Conservation (phyloP, 129 eudicot genomes). For the Saposhnikovia divaricata region DNA sequence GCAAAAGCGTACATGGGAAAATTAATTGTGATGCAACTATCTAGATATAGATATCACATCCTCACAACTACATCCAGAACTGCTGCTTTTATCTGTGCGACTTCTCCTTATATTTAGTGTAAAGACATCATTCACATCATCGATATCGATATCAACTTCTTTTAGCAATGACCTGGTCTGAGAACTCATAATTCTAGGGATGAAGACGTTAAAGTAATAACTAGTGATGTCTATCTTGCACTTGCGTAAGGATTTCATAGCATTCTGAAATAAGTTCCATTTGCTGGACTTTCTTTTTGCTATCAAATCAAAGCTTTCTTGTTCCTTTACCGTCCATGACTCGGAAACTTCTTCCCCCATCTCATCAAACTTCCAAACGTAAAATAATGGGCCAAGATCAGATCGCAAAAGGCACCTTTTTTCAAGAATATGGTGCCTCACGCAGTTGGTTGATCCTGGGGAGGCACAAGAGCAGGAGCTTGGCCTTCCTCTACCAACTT, state of each 20-base stretch:
- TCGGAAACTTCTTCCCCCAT: constrained; percentile 56
- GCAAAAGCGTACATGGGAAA: not conserved
- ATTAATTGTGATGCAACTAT: constrained; percentile 14
- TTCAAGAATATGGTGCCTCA: constrained; percentile 40
- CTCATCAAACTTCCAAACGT: constrained; percentile 51
- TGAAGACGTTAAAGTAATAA: constrained; percentile 38
- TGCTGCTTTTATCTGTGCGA: constrained; percentile 3
- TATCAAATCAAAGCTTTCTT: constrained; percentile 20
- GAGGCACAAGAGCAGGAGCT: constrained; percentile 38
- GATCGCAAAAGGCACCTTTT: constrained; percentile 32
- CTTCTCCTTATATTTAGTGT: constrained; percentile 11
- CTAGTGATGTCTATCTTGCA: constrained; percentile 14
- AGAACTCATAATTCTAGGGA: constrained; percentile 27
- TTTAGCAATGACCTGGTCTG: constrained; percentile 18
- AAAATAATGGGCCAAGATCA: constrained; percentile 55
- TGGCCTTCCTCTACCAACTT: constrained; percentile 54
- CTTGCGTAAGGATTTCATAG: constrained; percentile 26
- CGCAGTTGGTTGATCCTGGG: constrained; percentile 40
- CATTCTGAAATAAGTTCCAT: constrained; percentile 17
- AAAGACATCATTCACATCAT: constrained; percentile 15
- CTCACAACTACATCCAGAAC: not conserved
- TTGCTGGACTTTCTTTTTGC: constrained; percentile 13
- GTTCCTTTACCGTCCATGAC: constrained; percentile 33
- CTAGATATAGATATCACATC: constrained; percentile 5
- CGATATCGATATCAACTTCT: constrained; percentile 30